A percentile compares a stretch with the other conserved stretches of the same genome.
These are phyloP conservation scores for Gleditsia sinensis DNA, from an alignment of 306 rosid species.

Conservation along the genomic window DNA sequence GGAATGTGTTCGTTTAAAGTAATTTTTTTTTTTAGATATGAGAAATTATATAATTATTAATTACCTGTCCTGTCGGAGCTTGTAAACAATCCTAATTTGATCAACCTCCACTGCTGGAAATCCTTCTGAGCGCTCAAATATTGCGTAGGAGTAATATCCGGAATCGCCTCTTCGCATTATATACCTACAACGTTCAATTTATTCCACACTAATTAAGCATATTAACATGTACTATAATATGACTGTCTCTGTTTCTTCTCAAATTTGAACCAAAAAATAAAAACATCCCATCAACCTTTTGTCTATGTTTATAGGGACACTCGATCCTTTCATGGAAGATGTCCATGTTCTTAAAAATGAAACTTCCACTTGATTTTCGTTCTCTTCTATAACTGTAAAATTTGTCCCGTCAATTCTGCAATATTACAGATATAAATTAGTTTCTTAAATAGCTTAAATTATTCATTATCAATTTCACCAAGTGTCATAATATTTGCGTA, in stretches of 20 bases:
- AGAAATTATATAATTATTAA: neutral
- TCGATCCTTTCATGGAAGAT: constrained; percentile 17
- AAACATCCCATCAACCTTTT: constrained; percentile 46
- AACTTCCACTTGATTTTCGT: constrained; percentile 55
- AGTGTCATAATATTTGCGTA: no score
- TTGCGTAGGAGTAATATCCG: constrained; percentile 65
- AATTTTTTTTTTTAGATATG: neutral
- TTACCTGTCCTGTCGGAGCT: constrained; percentile 54
- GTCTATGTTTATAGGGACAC: constrained; percentile 63
- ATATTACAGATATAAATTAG: neutral
- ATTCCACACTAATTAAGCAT: neutral
- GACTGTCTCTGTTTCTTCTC: neutral
- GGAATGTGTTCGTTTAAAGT: neutral
- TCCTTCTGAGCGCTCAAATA: constrained; percentile 59
- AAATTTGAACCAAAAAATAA: neutral
- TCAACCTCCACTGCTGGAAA: constrained; percentile 49
- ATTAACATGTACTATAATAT: neutral
- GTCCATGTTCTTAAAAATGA: constrained; percentile 64
- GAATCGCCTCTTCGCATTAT: constrained; percentile 57
- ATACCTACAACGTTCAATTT: constrained; percentile 48
- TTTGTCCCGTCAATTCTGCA: constrained; percentile 50
- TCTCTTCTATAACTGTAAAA: constrained; percentile 32
- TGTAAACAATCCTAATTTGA: constrained; percentile 64
- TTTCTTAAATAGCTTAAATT: neutral
- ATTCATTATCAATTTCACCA: neutral